phyloP scores from a whole-genome alignment of 305 asterid genomes.

The Fraxinus velutina region DNA sequence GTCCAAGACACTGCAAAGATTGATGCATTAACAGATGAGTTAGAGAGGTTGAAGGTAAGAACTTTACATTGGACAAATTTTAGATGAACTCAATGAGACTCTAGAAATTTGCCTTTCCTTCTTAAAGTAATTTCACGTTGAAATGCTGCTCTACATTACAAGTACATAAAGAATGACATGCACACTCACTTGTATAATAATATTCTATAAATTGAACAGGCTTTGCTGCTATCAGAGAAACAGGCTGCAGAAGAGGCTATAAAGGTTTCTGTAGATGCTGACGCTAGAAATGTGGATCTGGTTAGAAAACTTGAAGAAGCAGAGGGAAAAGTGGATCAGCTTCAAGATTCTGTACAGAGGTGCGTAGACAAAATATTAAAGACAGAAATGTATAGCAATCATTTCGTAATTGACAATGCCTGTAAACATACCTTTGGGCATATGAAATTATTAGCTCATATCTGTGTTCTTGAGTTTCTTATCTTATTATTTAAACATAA shows the following conservation, averaged over 20 bases:
- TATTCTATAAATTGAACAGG: slow-evolving; percentile 46
- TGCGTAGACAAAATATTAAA: slow-evolving; percentile 19
- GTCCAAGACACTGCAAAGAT: slow-evolving; percentile 84
- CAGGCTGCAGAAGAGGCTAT: slow-evolving; percentile 67
- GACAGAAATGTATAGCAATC: neutral
- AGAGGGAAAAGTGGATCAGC: slow-evolving; percentile 68
- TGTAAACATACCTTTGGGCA: neutral
- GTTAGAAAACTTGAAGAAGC: slow-evolving; percentile 64
- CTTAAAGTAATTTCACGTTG: slow-evolving; percentile 11
- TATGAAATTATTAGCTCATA: neutral
- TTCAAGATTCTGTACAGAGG: slow-evolving; percentile 91
- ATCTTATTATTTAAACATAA: neutral
- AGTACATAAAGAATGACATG: slow-evolving; percentile 3
- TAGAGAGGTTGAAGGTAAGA: slow-evolving; percentile 76
- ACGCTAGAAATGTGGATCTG: slow-evolving; percentile 55
- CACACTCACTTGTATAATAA: slow-evolving; percentile 13
- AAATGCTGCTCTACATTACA: slow-evolving; percentile 16
- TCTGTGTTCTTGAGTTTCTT: neutral
- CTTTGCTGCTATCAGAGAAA: slow-evolving; percentile 65
- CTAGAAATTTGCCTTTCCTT: neutral
- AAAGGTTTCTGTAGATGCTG: slow-evolving; percentile 60
- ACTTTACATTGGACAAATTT: slow-evolving; percentile 11
- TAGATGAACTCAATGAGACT: slow-evolving; percentile 4
- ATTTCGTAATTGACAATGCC: neutral
- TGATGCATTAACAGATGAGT: slow-evolving; percentile 75